phyloP scores from a whole-genome alignment of 2,329 filamentous ascomycete species.

The Botrytis fragariae region DNA sequence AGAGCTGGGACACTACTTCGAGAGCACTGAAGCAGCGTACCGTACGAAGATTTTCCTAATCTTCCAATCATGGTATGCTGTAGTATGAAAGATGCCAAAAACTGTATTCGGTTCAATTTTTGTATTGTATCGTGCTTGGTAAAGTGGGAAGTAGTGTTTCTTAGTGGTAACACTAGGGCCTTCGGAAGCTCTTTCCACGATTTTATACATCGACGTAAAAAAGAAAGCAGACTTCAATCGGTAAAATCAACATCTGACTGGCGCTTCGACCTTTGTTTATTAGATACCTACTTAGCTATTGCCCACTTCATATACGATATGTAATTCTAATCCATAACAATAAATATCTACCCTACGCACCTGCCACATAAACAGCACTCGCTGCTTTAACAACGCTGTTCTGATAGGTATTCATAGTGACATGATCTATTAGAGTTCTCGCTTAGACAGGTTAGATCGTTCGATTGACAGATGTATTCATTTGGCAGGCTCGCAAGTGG shows the following conservation, averaged over 20 bases:
- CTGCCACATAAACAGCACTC: neutral
- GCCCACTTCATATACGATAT: neutral
- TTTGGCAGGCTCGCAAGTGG: neutral
- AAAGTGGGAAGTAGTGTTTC: neutral
- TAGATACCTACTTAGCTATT: neutral
- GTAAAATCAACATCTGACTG: neutral
- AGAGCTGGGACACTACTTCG: neutral
- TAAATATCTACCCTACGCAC: neutral
- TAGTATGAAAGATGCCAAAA: neutral
- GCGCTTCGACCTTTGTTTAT: neutral
- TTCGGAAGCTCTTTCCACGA: neutral
- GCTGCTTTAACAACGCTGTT: neutral
- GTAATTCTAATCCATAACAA: neutral
- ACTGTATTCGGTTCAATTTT: neutral
- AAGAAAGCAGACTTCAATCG: neutral
- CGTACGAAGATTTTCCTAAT: neutral
- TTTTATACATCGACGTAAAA: neutral
- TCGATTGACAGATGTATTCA: neutral
- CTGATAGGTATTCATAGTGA: neutral
- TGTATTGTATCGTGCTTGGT: neutral
- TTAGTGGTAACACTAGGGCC: neutral
- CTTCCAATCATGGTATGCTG: constrained; percentile 2
- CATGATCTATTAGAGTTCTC: neutral
- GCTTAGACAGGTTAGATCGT: neutral
- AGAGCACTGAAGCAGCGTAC: neutral